A percentile compares a stretch with the other conserved stretches of the same genome.
Evolutionary conservation across 768 basidiomycete genomes (phyloP).

Genomic region (Candolleomyces aberdarensis): DNA sequence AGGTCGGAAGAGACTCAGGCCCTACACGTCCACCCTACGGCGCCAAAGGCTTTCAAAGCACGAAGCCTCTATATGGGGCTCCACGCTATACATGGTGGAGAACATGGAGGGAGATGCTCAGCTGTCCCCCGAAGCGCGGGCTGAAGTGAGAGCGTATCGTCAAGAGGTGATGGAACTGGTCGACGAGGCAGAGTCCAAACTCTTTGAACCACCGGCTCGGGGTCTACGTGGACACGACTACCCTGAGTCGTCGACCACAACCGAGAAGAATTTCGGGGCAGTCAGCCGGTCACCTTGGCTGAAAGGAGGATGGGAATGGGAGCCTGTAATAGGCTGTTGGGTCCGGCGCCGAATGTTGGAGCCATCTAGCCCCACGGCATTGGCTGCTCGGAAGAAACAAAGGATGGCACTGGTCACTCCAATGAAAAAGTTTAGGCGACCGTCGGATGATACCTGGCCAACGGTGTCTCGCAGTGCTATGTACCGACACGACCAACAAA

Average conservation of each 20-base stretch:
- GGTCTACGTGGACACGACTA: not conserved
- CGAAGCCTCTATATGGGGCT: constrained; percentile 53
- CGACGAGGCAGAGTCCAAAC: constrained; percentile 50
- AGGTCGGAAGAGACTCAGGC: constrained; percentile 17
- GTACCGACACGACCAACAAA: not conserved
- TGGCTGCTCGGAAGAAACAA: constrained; percentile 13
- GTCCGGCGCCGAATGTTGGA: constrained; percentile 23
- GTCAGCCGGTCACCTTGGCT: not conserved
- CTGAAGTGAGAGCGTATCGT: constrained; percentile 31
- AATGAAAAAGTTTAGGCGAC: not conserved
- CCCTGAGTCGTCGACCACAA: not conserved
- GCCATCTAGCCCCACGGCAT: not conserved
- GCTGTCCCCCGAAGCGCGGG: constrained; percentile 13
- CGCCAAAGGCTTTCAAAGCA: constrained; percentile 33
- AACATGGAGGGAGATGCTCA: constrained; percentile 18
- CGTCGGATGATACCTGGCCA: not conserved
- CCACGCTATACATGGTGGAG: constrained; percentile 47
- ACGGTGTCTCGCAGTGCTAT: not conserved
- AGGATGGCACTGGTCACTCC: constrained; percentile 4
- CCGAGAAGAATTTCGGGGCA: not conserved
- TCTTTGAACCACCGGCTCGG: constrained; percentile 27
- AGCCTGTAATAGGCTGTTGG: constrained; percentile 44
- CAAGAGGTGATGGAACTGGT: constrained; percentile 40
- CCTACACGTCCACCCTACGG: constrained; percentile 27
- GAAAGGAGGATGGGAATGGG: constrained; percentile 41